phyloP scores from a whole-genome alignment of 345 rosid species.

The Kernera saxatilis region DNA sequence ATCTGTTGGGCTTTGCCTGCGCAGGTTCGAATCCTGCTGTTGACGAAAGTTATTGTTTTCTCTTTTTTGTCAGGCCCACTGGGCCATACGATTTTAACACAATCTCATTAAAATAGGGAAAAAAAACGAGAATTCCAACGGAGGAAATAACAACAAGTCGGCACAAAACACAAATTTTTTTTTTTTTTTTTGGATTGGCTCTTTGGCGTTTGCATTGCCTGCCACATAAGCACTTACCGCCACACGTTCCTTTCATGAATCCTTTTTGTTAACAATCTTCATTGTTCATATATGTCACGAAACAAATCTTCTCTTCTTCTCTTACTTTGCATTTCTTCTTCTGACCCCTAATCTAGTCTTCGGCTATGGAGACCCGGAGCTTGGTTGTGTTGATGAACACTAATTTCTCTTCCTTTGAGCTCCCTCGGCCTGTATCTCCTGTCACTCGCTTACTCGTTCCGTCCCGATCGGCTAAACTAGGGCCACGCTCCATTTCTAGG shows the following conservation, averaged over 20 bases:
- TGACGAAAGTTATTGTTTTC: slow-evolving; percentile 43
- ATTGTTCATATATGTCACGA: too few relatives aligned
- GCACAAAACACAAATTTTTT: too few relatives aligned
- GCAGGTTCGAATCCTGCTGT: slow-evolving; percentile 99
- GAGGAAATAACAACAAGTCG: too few relatives aligned
- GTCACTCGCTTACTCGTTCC: slow-evolving; percentile 9
- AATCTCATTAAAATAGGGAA: too few relatives aligned
- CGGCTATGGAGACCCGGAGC: slow-evolving; percentile 14
- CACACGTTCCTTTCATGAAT: too few relatives aligned
- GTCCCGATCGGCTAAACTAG: slow-evolving; percentile 1
- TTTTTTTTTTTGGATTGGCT: too few relatives aligned
- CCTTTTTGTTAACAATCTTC: too few relatives aligned
- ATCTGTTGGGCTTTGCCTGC: slow-evolving; percentile 99
- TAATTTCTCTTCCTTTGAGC: slow-evolving; percentile 21
- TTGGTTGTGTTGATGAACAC: slow-evolving; percentile 5
- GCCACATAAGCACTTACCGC: not conserved
- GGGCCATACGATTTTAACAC: not conserved
- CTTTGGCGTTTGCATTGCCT: not conserved
- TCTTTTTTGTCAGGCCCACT: not conserved
- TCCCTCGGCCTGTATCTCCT: slow-evolving; percentile 11
- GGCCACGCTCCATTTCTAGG: slow-evolving; percentile 20
- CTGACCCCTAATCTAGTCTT: not conserved
- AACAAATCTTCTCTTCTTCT: too few relatives aligned
- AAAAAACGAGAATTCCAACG: too few relatives aligned
- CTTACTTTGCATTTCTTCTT: not conserved